These are phyloP conservation scores for Carex arenaria DNA, from an alignment of 202 grass and related monocot genomes.

Conservation along the genomic window DNA sequence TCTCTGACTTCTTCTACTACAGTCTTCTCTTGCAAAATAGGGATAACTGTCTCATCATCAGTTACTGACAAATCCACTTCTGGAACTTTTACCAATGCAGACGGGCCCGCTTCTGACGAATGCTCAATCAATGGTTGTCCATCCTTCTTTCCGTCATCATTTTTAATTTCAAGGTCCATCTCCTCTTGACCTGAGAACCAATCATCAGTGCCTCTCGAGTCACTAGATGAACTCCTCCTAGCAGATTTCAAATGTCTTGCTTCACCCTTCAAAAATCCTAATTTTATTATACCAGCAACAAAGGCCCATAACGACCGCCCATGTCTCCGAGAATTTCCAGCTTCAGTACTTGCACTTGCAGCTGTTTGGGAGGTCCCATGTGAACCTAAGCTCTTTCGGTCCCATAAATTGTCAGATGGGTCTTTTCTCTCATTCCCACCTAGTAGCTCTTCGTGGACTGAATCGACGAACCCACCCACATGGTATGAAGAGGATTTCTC, in stretches of 20 bases:
- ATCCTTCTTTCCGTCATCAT: conserved; percentile 37
- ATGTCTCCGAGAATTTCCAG: conserved; percentile 50
- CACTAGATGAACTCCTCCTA: conserved; percentile 68
- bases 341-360: conserved; percentile 39
- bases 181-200: conserved; percentile 71
- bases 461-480: conserved; percentile 61
- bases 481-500: conserved; percentile 67
- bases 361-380: conserved; percentile 58
- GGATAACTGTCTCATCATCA: conserved; percentile 27
- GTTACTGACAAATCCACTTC: conserved; percentile 32
- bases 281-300: conserved; percentile 81
- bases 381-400: conserved; percentile 45
- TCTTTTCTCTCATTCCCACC: conserved; percentile 51
- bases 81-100: conserved; percentile 31
- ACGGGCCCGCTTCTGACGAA: conserved; percentile 26
- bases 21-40: conserved; percentile 48
- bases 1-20: conserved; percentile 25
- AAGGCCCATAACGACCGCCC: conserved; percentile 77
- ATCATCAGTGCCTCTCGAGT: conserved; percentile 68
- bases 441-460: conserved; percentile 36
- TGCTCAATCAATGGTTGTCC: conserved; percentile 20
- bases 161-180: conserved; percentile 44
- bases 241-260: conserved; percentile 50
- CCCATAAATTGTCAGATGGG: conserved; percentile 73
- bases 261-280: conserved; percentile 66